A percentile compares a stretch with the other conserved stretches of the same genome.
Evolutionary conservation across 169 alveolate species (phyloP).

Genomic region (Babesia microti): DNA sequence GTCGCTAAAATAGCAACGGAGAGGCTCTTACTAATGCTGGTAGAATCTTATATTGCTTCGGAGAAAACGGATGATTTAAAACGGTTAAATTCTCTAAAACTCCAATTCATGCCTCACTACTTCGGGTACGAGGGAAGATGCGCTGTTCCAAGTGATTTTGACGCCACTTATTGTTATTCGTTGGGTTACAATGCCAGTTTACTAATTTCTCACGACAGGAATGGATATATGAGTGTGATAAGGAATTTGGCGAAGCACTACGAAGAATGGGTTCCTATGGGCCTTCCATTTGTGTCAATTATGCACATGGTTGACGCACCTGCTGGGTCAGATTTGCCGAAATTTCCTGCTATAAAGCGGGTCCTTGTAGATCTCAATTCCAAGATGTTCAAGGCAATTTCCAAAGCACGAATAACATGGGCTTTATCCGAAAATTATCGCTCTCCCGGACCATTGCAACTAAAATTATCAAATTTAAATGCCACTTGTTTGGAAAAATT

Average conservation of each 20-base stretch:
- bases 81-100: constrained; percentile 14
- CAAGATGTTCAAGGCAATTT: constrained; percentile 77
- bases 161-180: constrained; percentile 94
- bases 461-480: constrained; percentile 3
- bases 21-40: constrained; percentile 81
- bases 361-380: constrained; percentile 87
- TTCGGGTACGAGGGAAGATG: constrained; percentile 99
- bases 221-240: constrained; percentile 88
- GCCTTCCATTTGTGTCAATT: constrained; percentile 64
- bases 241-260: constrained; percentile 72
- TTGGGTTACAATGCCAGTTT: constrained; percentile 89
- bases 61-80: constrained; percentile 44
- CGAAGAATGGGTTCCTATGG: constrained; percentile 81
- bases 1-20: constrained; percentile 98
- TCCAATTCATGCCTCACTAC: constrained; percentile 76
- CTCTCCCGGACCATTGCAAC: constrained; percentile 94
- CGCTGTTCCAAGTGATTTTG: constrained; percentile 92
- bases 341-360: constrained; percentile 76
- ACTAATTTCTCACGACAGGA: constrained; percentile 71
- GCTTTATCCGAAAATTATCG: constrained; percentile 79
- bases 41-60: constrained; percentile 58
- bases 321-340: constrained; percentile 18
- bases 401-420: constrained; percentile 85
- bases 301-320: constrained; percentile 60
- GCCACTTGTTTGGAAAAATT: not conserved